Evolutionary conservation across 208 protist species (phyloP).

Genomic region (Crithidia brevicula): DNA sequence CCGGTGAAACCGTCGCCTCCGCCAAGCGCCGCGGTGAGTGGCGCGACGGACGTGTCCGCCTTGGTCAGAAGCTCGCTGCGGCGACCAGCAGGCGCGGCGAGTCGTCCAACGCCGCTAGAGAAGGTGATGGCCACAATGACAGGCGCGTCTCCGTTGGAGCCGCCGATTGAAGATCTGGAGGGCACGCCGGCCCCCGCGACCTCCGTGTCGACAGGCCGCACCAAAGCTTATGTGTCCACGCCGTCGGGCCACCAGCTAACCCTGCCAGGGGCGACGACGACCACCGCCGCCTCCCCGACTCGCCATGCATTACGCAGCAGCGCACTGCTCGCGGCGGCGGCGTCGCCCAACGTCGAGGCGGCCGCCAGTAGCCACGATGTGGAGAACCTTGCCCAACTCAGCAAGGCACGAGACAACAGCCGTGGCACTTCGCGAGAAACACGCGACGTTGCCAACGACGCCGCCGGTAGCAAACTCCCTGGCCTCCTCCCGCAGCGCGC

Average conservation of each 20-base stretch:
- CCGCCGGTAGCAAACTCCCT: slow-evolving; percentile 1
- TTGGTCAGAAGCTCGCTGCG: background rate
- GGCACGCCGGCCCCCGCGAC: background rate
- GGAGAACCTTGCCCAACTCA: background rate
- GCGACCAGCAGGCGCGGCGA: background rate
- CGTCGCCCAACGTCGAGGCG: background rate
- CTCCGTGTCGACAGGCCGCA: background rate
- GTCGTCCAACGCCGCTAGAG: background rate
- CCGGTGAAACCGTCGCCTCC: slow-evolving; percentile 1
- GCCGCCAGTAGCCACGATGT: background rate
- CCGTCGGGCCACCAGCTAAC: slow-evolving; percentile 3
- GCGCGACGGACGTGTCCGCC: background rate
- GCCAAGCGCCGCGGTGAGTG: background rate
- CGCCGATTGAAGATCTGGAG: background rate
- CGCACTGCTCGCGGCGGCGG: background rate
- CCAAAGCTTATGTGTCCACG: too few species aligned
- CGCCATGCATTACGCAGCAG: background rate
- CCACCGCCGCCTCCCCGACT: background rate
- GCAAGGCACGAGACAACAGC: background rate
- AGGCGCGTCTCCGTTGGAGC: background rate
- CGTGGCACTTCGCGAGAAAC: background rate
- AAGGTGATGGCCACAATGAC: background rate
- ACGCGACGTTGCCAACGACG: background rate
- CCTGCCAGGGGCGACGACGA: background rate
- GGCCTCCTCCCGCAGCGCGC: background rate